phyloP scores from a whole-genome alignment of 768 basidiomycete genomes.

The Boletus subparvulus region DNA sequence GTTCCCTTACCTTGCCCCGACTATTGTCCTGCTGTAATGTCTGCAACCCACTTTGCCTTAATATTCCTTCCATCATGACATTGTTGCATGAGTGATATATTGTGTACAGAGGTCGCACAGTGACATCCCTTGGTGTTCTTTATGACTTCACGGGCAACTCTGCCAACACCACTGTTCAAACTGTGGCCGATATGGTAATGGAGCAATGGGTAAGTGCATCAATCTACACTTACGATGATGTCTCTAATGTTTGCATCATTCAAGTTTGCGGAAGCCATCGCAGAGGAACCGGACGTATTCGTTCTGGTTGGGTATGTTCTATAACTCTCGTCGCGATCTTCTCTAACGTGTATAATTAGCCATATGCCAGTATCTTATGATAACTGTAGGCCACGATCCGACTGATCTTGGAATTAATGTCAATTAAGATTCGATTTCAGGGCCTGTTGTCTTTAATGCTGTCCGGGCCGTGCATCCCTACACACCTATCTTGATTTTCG shows the following conservation, averaged over 20 bases:
- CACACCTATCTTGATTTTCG: constrained; percentile 84
- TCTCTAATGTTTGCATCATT: background rate
- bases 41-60: background rate
- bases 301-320: constrained; percentile 59
- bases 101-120: constrained; percentile 53
- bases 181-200: constrained; percentile 71
- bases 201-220: constrained; percentile 64
- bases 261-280: constrained; percentile 76
- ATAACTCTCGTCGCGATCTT: background rate
- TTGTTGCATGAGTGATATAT: background rate
- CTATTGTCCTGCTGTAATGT: background rate
- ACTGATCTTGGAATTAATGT: background rate
- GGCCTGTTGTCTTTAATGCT: constrained; percentile 71
- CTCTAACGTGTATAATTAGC: constrained; percentile 34
- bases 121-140: constrained; percentile 80
- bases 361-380: constrained; percentile 82
- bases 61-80: background rate
- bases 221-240: background rate
- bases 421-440: constrained; percentile 33
- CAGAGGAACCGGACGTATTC: constrained; percentile 82
- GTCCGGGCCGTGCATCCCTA: constrained; percentile 68
- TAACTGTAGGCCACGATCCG: constrained; percentile 47
- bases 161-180: constrained; percentile 71
- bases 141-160: constrained; percentile 76
- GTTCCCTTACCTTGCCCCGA: background rate